Percentiles rank a stretch among this genome's conserved stretches.
Conservation (phyloP, 306 rosid species). For the Cajanus cajan region DNA sequence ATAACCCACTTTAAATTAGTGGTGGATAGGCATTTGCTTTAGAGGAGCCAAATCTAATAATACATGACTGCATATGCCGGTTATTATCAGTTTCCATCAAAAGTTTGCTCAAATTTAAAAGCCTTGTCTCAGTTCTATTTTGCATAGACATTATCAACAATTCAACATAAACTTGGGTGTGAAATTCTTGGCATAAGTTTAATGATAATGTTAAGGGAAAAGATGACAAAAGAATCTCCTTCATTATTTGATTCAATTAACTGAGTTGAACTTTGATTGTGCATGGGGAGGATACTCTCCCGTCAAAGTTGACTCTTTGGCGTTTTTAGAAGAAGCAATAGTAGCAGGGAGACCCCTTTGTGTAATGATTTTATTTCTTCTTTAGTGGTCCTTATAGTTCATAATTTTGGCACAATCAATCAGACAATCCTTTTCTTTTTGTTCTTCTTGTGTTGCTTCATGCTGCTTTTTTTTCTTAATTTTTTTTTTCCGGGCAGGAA, state of each 20-base stretch:
- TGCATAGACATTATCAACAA: not conserved
- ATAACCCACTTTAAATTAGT: not conserved
- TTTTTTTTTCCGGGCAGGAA: conserved; percentile 50
- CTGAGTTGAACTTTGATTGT: conserved; percentile 13
- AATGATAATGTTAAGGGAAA: not conserved
- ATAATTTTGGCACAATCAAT: conserved; percentile 1
- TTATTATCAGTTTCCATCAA: not conserved
- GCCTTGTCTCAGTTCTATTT: not conserved
- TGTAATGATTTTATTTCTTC: not conserved
- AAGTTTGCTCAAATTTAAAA: not conserved
- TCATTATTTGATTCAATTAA: not conserved
- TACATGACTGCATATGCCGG: not conserved
- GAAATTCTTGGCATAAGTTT: not conserved
- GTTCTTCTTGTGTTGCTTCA: conserved; percentile 4
- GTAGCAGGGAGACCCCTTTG: conserved; percentile 2
- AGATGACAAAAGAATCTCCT: not conserved
- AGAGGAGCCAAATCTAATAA: not conserved
- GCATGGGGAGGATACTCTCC: not conserved
- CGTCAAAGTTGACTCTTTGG: not conserved
- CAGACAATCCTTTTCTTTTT: not conserved
- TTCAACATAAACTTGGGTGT: too few species aligned
- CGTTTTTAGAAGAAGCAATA: not conserved
- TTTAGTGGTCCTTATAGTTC: conserved; percentile 8
- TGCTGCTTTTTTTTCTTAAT: not conserved
- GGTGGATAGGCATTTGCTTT: not conserved